Evolutionary conservation across 2,329 filamentous ascomycete genomes (phyloP).

Genomic region (Fonsecaea erecta): DNA sequence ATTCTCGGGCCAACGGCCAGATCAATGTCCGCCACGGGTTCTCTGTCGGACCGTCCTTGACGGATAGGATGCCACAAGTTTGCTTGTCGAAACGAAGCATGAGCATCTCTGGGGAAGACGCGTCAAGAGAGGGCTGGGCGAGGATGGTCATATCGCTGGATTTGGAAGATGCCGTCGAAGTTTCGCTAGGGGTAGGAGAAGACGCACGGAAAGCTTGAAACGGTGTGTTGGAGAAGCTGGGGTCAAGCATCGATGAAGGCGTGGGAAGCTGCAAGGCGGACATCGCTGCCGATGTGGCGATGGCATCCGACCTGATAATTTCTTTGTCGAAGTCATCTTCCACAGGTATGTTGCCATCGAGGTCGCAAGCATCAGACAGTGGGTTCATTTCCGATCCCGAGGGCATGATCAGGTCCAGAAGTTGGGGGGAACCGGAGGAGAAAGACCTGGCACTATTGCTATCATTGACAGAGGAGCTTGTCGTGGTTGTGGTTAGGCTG

Average conservation of each 20-base stretch:
- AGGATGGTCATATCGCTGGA: slow-evolving; percentile 36
- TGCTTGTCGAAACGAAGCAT: slow-evolving; percentile 66
- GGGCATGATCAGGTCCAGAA: slow-evolving; percentile 55
- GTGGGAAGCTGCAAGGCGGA: slow-evolving; percentile 14
- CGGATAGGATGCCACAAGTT: slow-evolving; percentile 71
- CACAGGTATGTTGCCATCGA: slow-evolving; percentile 38
- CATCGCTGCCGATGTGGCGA: slow-evolving; percentile 22
- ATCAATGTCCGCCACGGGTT: slow-evolving; percentile 74
- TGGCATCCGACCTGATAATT: slow-evolving; percentile 49
- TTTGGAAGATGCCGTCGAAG: slow-evolving; percentile 41
- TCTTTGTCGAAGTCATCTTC: slow-evolving; percentile 63
- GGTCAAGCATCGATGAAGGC: slow-evolving; percentile 7
- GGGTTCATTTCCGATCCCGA: slow-evolving; percentile 52
- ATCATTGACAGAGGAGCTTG: slow-evolving; percentile 36
- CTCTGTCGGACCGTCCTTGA: slow-evolving; percentile 70
- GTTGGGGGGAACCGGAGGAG: slow-evolving; percentile 53
- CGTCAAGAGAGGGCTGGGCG: slow-evolving; percentile 53
- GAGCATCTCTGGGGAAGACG: slow-evolving; percentile 64
- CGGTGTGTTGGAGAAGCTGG: not conserved
- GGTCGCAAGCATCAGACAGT: slow-evolving; percentile 43
- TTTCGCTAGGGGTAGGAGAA: slow-evolving; percentile 45
- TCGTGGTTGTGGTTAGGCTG: slow-evolving; percentile 41
- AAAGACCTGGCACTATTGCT: slow-evolving; percentile 42
- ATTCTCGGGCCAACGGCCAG: slow-evolving; percentile 69
- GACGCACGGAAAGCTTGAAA: slow-evolving; percentile 33